These are phyloP conservation scores for Teunomyces atbi DNA, from an alignment of 805 yeast genomes.

Conservation along the genomic window DNA sequence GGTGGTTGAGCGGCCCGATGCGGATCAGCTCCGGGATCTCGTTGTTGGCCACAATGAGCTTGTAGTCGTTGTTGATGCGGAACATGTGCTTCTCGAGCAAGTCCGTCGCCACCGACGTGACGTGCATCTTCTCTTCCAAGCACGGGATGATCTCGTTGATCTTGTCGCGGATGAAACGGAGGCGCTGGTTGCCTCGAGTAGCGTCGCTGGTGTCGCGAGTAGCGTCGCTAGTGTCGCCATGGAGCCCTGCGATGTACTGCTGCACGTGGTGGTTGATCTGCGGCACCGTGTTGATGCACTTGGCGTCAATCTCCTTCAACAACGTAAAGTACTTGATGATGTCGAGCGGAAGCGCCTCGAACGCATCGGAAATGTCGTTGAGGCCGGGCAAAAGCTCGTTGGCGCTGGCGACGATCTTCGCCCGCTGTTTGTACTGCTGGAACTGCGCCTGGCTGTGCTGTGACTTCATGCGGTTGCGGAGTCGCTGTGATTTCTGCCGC, in stretches of 20 bases:
- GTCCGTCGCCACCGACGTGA: constrained; percentile 87
- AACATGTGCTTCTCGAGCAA: constrained; percentile 63
- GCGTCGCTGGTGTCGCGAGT: neutral
- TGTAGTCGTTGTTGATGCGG: constrained; percentile 79
- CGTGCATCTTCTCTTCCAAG: constrained; percentile 95
- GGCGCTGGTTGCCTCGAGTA: constrained; percentile 28
- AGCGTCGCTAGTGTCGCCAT: constrained; percentile 6
- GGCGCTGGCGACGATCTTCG: constrained; percentile 31
- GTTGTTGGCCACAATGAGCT: constrained; percentile 61
- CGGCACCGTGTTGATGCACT: constrained; percentile 76
- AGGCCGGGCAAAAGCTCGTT: constrained; percentile 67
- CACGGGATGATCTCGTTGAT: constrained; percentile 81
- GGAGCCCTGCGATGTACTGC: constrained; percentile 38
- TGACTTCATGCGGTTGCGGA: constrained; percentile 20
- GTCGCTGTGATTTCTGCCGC: constrained; percentile 34
- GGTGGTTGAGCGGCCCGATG: constrained; percentile 80
- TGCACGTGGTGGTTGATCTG: constrained; percentile 55
- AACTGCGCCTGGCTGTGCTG: constrained; percentile 25
- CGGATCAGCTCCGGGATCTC: constrained; percentile 83
- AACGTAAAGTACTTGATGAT: constrained; percentile 81
- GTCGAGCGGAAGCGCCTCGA: constrained; percentile 86
- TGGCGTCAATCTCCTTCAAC: constrained; percentile 91
- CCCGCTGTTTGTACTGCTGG: constrained; percentile 33
- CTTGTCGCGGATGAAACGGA: constrained; percentile 42
- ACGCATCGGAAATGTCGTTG: constrained; percentile 86